Conservation (phyloP, 805 yeast species). For the Candida saitoana region DNA sequence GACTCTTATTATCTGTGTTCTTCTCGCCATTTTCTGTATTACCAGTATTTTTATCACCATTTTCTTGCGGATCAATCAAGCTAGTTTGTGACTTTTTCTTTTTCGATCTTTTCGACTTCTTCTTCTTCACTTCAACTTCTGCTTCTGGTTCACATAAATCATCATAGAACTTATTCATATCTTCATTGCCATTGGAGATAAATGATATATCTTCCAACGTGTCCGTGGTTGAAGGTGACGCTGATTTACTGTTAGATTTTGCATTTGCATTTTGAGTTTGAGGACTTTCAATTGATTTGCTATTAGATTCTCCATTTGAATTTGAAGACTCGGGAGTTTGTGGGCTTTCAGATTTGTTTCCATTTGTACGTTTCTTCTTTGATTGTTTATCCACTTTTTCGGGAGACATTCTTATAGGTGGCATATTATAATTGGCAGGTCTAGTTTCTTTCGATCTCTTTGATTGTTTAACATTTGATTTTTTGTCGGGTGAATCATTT, state of each 20-base stretch:
- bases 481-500: neutral
- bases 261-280: neutral
- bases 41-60: neutral
- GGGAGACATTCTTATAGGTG: neutral
- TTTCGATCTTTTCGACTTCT: slow-evolving; percentile 3
- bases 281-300: neutral
- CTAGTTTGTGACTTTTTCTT: slow-evolving; percentile 1
- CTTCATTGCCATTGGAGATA: neutral
- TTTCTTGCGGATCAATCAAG: neutral
- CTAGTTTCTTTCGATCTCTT: neutral
- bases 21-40: too few species aligned
- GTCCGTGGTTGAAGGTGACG: neutral
- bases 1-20: too few species aligned
- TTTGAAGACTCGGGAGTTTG: too few species aligned
- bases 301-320: neutral
- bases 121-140: slow-evolving; percentile 1
- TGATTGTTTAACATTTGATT: neutral
- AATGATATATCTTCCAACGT: neutral
- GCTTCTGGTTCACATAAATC: slow-evolving; percentile 3
- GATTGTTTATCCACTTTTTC: neutral
- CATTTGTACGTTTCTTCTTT: neutral
- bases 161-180: neutral
- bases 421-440: neutral
- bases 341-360: neutral
- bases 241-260: neutral